phyloP scores from a whole-genome alignment of 2,329 filamentous ascomycete genomes.

The Didymella keratinophila region DNA sequence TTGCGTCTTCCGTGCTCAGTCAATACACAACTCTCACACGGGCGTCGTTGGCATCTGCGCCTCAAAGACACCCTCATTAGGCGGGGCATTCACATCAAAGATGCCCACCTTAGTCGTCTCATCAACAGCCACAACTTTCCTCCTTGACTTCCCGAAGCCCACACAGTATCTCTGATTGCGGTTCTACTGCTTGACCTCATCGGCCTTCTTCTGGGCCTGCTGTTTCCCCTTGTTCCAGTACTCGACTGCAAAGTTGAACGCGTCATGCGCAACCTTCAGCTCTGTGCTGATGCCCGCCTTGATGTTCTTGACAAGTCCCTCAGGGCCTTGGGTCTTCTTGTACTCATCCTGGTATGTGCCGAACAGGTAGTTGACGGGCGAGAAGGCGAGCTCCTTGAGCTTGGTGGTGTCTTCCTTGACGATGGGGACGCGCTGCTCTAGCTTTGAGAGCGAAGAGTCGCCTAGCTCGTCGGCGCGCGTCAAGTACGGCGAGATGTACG shows the following conservation, averaged over 20 bases:
- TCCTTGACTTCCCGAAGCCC: neutral
- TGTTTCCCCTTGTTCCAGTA: conserved; percentile 48
- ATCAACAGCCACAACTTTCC: neutral
- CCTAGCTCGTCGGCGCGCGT: conserved; percentile 73
- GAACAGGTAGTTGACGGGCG: conserved; percentile 49
- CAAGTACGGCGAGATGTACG: conserved; percentile 85
- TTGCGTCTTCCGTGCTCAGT: neutral
- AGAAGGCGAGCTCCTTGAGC: conserved; percentile 46
- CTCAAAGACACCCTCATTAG: neutral
- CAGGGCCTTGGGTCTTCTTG: conserved; percentile 48
- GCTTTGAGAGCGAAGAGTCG: conserved; percentile 47
- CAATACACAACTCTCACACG: neutral
- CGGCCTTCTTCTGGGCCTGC: conserved; percentile 43
- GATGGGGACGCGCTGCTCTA: conserved; percentile 51
- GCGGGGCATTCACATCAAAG: conserved; percentile 8
- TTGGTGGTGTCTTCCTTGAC: conserved; percentile 60
- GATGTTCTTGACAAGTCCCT: conserved; percentile 47
- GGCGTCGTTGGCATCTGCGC: no score
- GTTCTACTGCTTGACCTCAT: conserved; percentile 47
- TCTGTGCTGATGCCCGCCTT: conserved; percentile 51
- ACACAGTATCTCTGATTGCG: neutral
- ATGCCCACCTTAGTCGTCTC: neutral
- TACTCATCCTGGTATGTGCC: conserved; percentile 52
- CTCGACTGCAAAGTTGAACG: conserved; percentile 37
- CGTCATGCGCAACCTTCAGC: conserved; percentile 49